These are phyloP conservation scores for Elaeis oleifera DNA, from an alignment of 202 grass and related monocot species.

Conservation along the genomic window DNA sequence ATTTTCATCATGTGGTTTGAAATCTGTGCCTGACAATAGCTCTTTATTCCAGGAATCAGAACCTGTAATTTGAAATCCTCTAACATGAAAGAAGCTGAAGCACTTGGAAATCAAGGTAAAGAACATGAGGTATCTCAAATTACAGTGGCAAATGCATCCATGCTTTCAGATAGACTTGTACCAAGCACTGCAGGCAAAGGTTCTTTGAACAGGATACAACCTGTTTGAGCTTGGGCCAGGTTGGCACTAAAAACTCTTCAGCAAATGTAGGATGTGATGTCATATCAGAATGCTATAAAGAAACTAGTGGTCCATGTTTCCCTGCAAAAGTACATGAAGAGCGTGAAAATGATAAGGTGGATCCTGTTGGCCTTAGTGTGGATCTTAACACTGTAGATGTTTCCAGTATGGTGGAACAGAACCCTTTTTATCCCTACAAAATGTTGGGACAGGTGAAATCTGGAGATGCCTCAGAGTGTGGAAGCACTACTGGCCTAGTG, in stretches of 20 bases:
- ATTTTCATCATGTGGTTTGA: too few relatives aligned
- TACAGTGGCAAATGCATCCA: neutral
- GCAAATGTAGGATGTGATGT: too few relatives aligned
- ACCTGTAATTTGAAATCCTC: neutral
- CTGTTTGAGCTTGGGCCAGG: too few relatives aligned
- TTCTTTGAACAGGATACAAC: too few relatives aligned
- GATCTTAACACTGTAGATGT: conserved; percentile 50
- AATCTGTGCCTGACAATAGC: neutral
- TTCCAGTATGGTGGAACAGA: conserved; percentile 41
- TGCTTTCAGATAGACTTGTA: too few relatives aligned
- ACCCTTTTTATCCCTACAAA: conserved; percentile 88
- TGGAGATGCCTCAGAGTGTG: conserved; percentile 59
- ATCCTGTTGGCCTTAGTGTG: conserved; percentile 27
- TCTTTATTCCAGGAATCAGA: neutral
- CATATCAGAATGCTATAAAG: neutral
- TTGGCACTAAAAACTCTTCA: too few relatives aligned
- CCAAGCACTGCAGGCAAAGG: too few relatives aligned
- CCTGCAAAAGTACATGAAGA: neutral
- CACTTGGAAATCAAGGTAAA: neutral
- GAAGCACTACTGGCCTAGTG: conserved; percentile 59
- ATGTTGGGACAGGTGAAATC: conserved; percentile 42
- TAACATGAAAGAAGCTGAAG: neutral
- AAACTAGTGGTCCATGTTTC: neutral
- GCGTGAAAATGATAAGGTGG: neutral
- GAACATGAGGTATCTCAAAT: neutral